Conservation (phyloP, 805 yeast species). For the Candida silvatica region DNA sequence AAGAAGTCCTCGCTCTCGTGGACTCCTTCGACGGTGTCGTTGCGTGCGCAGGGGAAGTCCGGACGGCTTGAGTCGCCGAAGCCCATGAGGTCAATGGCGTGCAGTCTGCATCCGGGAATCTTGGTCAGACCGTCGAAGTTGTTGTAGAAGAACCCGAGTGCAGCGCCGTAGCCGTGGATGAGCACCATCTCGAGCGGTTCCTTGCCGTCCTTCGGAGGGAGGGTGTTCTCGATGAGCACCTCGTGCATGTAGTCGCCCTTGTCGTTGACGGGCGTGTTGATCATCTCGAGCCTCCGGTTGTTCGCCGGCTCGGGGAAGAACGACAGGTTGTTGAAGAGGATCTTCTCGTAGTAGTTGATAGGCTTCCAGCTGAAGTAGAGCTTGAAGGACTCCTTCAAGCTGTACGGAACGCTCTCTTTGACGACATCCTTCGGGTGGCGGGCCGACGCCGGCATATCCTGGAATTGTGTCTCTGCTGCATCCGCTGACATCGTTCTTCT, state of each 20-base stretch:
- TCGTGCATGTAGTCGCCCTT: constrained; percentile 56
- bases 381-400: constrained; percentile 15
- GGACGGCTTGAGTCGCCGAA: constrained; percentile 65
- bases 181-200: constrained; percentile 39
- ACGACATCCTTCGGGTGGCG: too few species aligned
- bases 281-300: constrained; percentile 31
- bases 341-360: constrained; percentile 23
- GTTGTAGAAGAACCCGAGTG: constrained; percentile 70
- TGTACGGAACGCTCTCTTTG: constrained; percentile 1
- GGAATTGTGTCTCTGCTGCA: too few species aligned
- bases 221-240: constrained; percentile 44
- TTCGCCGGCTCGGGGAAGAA: constrained; percentile 50
- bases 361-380: constrained; percentile 19
- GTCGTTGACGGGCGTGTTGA: constrained; percentile 47
- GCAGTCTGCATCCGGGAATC: constrained; percentile 48
- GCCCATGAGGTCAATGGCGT: constrained; percentile 65
- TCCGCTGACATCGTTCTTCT: too few species aligned
- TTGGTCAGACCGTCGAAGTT: constrained; percentile 49
- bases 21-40: constrained; percentile 29
- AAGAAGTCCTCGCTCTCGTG: constrained; percentile 49
- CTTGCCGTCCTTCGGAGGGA: constrained; percentile 6
- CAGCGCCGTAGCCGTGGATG: constrained; percentile 91
- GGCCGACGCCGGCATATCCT: too few species aligned
- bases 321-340: constrained; percentile 47
- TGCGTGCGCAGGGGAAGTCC: constrained; percentile 20